Base-by-base conservation (phyloP, 164 flowering plant genomes). In the Litsea cubeba region DNA sequence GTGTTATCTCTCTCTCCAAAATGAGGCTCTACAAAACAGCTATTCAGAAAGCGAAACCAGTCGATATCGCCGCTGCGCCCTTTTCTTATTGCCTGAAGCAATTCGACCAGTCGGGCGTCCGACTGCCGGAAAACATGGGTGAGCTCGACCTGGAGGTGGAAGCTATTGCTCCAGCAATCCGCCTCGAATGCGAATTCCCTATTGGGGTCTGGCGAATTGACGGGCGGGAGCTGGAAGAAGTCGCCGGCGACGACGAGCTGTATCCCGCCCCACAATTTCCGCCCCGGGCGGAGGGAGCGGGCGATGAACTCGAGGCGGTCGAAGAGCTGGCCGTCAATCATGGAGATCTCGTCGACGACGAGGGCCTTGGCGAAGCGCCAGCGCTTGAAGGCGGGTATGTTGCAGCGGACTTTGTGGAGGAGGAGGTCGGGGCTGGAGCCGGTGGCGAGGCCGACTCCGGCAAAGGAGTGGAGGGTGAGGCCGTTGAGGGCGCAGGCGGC, bases 111-210 rank as follows among this genome's bases (percentile, higher is more conserved):
- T 7, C 71, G 58, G 11, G 79, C 23, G 3, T 86, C 89, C 0
- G 85, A 70, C 58, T 90, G 95, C 49, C 95, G 77, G 62, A 84
- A 88, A 17, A 88, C 74, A 12, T 63, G 76, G 0, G 86, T 78
- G 30, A 90, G 85, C 69, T 85, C 88, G 63, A 88, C 72, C 68
- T 88, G 88, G 62, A 85, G 2, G 57, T 87, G 85, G 69, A 89
- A 90, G 69, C 87, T 85, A 0, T 71, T 20, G 62, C 81, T 58
- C 95, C 95, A 89, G 74, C 88, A 87, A 35, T 84, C 86, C 0
- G 92, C 89, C 72, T 90, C 92, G 68, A 90, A 90, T 0, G 92
- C 89, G 75, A 81, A 88, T 57, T 75, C 80, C 76, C 83, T 87
- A 3, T 32, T 25, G 5, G 60, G 71, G 24, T 70, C 18, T 18